phyloP scores from a whole-genome alignment of 345 rosid genomes.

The Capsella bursapastoris region DNA sequence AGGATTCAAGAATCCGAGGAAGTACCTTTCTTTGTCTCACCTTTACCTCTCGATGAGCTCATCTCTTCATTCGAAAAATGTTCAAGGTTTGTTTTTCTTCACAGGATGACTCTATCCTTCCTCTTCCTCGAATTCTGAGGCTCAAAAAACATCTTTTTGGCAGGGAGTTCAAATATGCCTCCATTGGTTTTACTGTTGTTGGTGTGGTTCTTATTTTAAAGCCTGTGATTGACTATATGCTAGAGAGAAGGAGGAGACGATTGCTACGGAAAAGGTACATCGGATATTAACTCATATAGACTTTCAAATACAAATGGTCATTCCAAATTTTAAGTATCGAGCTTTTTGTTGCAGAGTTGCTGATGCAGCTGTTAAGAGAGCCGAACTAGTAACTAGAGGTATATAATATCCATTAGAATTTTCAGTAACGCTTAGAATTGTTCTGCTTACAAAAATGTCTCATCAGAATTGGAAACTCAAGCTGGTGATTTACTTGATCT shows the following conservation, averaged over 20 bases:
- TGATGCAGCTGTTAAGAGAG: slow-evolving; percentile 77
- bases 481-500: slow-evolving; percentile 53
- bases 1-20: slow-evolving; percentile 31
- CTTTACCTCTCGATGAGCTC: slow-evolving; percentile 31
- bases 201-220: slow-evolving; percentile 66
- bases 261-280: slow-evolving; percentile 61
- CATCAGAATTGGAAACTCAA: neutral
- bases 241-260: slow-evolving; percentile 62
- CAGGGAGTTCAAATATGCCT: slow-evolving; percentile 66
- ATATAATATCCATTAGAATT: neutral
- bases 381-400: slow-evolving; percentile 43
- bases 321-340: slow-evolving; percentile 23
- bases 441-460: neutral
- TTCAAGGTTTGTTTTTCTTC: slow-evolving; percentile 60
- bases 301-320: neutral
- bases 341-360: slow-evolving; percentile 61
- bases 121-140: neutral
- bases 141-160: neutral
- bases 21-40: slow-evolving; percentile 71
- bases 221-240: slow-evolving; percentile 55
- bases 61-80: slow-evolving; percentile 72
- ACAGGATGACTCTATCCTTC: neutral
- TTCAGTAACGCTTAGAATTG: neutral
- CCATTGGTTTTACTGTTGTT: slow-evolving; percentile 64
- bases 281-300: neutral